Percentiles rank a stretch among this genome's conserved stretches.
Conservation (phyloP, 202 grass and related monocot species). For the Panicum virgatum region DNA sequence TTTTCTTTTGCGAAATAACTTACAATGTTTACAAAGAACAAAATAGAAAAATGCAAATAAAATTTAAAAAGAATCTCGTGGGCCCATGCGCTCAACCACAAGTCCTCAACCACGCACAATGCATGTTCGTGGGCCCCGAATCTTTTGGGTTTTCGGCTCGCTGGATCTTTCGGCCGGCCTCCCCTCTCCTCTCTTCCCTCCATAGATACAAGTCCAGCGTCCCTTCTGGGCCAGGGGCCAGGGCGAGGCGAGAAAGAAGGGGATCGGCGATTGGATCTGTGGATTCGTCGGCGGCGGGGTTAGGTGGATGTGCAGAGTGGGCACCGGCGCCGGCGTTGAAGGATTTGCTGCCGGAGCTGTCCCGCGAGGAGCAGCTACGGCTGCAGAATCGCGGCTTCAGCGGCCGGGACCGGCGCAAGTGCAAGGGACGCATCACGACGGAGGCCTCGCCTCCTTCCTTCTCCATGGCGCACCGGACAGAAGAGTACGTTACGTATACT, state of each 20-base stretch:
- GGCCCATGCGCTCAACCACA: no score
- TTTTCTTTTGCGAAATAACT: no score
- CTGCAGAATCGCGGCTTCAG: neutral
- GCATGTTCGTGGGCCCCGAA: no score
- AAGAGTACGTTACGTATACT: neutral
- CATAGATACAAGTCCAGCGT: no score
- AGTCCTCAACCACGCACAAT: no score
- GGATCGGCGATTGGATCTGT: neutral
- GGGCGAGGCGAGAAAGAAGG: neutral
- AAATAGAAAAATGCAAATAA: no score
- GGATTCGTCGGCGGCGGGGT: neutral
- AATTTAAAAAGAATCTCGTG: no score
- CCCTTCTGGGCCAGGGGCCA: no score
- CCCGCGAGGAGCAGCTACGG: neutral
- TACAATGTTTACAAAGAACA: no score
- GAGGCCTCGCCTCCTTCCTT: neutral
- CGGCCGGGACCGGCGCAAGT: neutral
- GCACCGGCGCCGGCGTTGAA: neutral
- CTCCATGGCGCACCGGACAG: neutral
- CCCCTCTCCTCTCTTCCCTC: no score
- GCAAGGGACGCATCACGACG: neutral
- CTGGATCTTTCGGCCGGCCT: no score
- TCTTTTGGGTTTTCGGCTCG: no score
- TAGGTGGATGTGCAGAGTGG: neutral
- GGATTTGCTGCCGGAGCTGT: slow-evolving; percentile 15